Evolutionary conservation across 179 eudicot genomes (phyloP).

Genomic region (Heliamphora pulchella): DNA sequence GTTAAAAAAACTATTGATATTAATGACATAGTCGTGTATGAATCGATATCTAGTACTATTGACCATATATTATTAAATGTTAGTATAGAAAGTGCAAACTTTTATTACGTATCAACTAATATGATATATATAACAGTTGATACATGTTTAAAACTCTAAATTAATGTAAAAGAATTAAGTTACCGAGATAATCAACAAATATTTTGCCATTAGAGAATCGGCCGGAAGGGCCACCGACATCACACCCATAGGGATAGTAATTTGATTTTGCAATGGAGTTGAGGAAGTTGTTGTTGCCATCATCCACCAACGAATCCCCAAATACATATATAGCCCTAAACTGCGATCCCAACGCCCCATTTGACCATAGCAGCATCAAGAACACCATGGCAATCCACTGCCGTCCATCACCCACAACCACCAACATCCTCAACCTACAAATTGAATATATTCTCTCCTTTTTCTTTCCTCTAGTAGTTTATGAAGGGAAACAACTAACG

Average conservation of each 20-base stretch:
- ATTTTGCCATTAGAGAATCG: slow-evolving; percentile 75
- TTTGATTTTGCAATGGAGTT: slow-evolving; percentile 66
- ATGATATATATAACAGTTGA: too few species aligned
- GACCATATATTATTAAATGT: too few species aligned
- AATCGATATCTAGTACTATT: too few species aligned
- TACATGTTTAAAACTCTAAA: too few species aligned
- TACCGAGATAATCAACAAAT: slow-evolving; percentile 62
- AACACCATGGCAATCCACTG: slow-evolving; percentile 6
- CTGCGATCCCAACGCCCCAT: slow-evolving; percentile 30
- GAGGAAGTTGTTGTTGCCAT: slow-evolving; percentile 79
- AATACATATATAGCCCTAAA: slow-evolving; percentile 70
- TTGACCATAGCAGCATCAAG: slow-evolving; percentile 14
- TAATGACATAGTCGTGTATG: too few species aligned
- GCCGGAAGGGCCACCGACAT: slow-evolving; percentile 61
- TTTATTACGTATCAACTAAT: too few species aligned
- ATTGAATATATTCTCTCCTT: not conserved
- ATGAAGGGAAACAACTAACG: not conserved
- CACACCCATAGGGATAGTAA: slow-evolving; percentile 71
- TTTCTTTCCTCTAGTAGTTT: not conserved
- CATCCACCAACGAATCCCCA: slow-evolving; percentile 85
- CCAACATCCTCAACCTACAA: not conserved
- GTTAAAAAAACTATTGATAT: too few species aligned
- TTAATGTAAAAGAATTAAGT: too few species aligned
- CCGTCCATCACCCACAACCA: not conserved
- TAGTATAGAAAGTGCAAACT: too few species aligned